Percentiles rank a stretch among this genome's conserved stretches.
phyloP scores from a whole-genome alignment of 345 rosid genomes.

The Lumnitzera racemosa region DNA sequence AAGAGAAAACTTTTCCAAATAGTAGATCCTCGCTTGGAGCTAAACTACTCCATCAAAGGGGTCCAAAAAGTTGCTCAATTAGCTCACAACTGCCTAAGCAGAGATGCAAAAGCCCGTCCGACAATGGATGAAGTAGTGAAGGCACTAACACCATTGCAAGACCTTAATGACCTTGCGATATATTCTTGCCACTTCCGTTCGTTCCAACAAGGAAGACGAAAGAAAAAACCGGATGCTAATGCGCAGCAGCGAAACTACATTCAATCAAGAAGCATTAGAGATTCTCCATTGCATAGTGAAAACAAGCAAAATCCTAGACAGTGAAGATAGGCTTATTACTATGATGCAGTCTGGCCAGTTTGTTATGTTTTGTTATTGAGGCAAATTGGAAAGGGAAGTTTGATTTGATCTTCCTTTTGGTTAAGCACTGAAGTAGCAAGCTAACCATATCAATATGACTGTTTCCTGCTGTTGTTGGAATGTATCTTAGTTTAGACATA shows the following conservation, averaged over 20 bases:
- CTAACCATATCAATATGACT: conserved; percentile 15
- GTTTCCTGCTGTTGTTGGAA: too few relatives aligned
- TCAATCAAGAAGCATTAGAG: conserved; percentile 40
- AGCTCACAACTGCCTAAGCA: conserved; percentile 55
- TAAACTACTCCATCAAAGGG: conserved; percentile 72
- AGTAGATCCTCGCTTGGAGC: conserved; percentile 84
- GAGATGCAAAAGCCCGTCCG: conserved; percentile 70
- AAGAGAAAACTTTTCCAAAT: conserved; percentile 68
- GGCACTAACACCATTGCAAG: conserved; percentile 55
- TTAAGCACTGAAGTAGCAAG: conserved; percentile 26
- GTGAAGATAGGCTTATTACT: neutral
- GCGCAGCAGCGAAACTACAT: conserved; percentile 20
- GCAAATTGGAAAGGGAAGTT: conserved; percentile 10
- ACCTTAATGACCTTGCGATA: conserved; percentile 58
- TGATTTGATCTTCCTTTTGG: conserved; percentile 9
- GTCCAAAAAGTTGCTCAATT: conserved; percentile 68
- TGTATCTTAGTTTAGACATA: conserved; percentile 17
- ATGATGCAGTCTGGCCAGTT: too few relatives aligned
- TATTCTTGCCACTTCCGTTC: conserved; percentile 49
- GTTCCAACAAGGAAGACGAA: conserved; percentile 61
- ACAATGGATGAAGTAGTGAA: conserved; percentile 64
- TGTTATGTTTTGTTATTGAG: conserved; percentile 10
- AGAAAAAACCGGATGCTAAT: conserved; percentile 45
- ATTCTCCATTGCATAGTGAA: conserved; percentile 44
- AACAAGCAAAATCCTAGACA: conserved; percentile 40